Conservation (phyloP, 129 eudicot genomes). For the Helichrysum umbraculigerum region DNA sequence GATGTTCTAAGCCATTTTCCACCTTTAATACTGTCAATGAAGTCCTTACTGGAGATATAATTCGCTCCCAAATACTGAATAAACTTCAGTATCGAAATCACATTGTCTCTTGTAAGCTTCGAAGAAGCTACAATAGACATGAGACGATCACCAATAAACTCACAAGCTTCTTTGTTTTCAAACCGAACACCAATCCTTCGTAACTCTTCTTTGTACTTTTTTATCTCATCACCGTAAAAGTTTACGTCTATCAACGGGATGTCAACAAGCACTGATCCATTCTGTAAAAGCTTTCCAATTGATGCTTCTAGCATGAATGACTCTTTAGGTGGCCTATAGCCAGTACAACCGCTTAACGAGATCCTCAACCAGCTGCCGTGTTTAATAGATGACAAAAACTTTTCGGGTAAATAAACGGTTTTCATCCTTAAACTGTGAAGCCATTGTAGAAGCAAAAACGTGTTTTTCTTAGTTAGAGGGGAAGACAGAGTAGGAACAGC, state of each 20-base stretch:
- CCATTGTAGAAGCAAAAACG: constrained; percentile 39
- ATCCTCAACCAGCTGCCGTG: constrained; percentile 55
- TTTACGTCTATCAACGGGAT: constrained; percentile 38
- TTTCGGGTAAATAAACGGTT: constrained; percentile 19
- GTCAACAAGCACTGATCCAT: constrained; percentile 47
- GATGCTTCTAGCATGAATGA: constrained; percentile 45
- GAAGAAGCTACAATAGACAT: constrained; percentile 45
- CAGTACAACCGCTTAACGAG: constrained; percentile 25
- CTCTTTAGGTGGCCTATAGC: constrained; percentile 45
- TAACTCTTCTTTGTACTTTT: constrained; percentile 42
- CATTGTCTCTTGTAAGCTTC: constrained; percentile 27
- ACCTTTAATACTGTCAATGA: constrained; percentile 33
- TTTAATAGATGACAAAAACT: constrained; percentile 37
- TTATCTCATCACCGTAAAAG: constrained; percentile 38
- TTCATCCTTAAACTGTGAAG: constrained; percentile 25
- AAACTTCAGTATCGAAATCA: constrained; percentile 42
- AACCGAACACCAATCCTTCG: constrained; percentile 44
- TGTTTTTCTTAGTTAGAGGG: constrained; percentile 17
- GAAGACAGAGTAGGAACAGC: constrained; percentile 40
- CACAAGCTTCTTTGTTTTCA: constrained; percentile 43
- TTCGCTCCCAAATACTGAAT: constrained; percentile 41
- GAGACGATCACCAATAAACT: constrained; percentile 41
- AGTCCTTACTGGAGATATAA: constrained; percentile 23
- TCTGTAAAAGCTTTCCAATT: constrained; percentile 35
- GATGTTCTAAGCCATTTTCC: constrained; percentile 45